Evolutionary conservation across 2,329 filamentous ascomycete genomes (phyloP).

Genomic region (Cladosporium colombiae): DNA sequence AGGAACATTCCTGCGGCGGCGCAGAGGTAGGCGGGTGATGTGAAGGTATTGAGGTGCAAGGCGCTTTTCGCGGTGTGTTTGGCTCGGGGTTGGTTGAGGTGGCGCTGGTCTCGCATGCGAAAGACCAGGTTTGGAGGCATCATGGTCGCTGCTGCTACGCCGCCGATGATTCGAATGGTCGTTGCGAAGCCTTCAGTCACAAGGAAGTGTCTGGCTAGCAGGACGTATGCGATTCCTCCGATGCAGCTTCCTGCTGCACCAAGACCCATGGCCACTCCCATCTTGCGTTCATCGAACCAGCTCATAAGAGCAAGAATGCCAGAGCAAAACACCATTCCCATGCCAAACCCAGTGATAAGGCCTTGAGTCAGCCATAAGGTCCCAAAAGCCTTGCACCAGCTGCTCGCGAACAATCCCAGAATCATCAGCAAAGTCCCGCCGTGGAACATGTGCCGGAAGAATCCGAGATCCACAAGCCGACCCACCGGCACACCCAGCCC

Average conservation of each 20-base stretch:
- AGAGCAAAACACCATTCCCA: conserved; percentile 37
- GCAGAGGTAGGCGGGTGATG: conserved; percentile 26
- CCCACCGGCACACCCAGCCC: conserved; percentile 37
- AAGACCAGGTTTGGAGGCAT: conserved; percentile 30
- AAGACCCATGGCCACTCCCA: conserved; percentile 38
- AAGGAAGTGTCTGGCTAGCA: conserved; percentile 37
- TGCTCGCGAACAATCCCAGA: conserved; percentile 29
- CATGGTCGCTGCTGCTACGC: conserved; percentile 27
- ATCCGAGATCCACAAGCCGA: conserved; percentile 35
- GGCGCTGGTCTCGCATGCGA: conserved; percentile 24
- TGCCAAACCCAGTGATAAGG: conserved; percentile 36
- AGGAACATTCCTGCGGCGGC: conserved; percentile 36
- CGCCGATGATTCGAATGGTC: conserved; percentile 33
- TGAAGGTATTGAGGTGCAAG: conserved; percentile 11
- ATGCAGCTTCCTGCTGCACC: conserved; percentile 38
- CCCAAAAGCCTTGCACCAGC: conserved; percentile 30
- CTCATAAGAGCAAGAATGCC: conserved; percentile 36
- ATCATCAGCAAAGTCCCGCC: conserved; percentile 34
- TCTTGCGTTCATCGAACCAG: conserved; percentile 39
- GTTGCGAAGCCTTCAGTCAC: conserved; percentile 34
- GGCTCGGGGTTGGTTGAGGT: neutral
- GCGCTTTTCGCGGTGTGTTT: neutral
- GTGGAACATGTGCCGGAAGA: conserved; percentile 36
- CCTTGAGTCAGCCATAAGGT: conserved; percentile 38
- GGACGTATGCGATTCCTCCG: conserved; percentile 38